Evolutionary conservation across 2,329 filamentous ascomycete genomes (phyloP), one percentile per base, ranked within the genome.

Genomic region (Pseudogymnoascus sp.): DNA sequence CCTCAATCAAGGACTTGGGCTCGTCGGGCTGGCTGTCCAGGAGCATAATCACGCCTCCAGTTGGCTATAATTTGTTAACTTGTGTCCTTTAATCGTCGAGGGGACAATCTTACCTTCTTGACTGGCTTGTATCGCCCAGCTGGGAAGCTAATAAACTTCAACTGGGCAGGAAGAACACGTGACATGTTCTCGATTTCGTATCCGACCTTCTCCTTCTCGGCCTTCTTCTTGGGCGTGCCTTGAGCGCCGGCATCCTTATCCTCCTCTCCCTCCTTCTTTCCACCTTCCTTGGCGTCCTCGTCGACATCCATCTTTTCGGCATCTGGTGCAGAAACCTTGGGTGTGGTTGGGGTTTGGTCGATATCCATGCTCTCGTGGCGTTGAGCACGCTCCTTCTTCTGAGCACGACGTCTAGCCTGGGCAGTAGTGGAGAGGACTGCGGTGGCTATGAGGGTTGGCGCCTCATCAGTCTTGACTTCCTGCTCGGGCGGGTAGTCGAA

Each of bases 401-500:
- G 89, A 1, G 93, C 93, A 69, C 94, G 86, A 69, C 95, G 89
- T 79, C 96, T 97, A 65, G 95, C 94, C 75, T 97, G 94, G 1
- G 93, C 93, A 1, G 94, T 99, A 3, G 95, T 99, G 2, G 93
- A 97, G 15, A 99, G 80, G 44, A 99, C 91, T 24, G 95, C 94
- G 8, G 94, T 97, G 68, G 95, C 94, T 67, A 99, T 90, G 75
- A 96, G 85, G 64, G 96, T 90, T 0, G 92, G 92, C 0, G 91
- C 91, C 73, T 97, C 93, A 71, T 97, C 93, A 0, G 90, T 77
- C 82, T 97, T 97, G 71, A 95, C 87, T 73, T 97, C 92, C 69
- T 95, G 90, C 75, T 97, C 93, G 1, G 94, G 95, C 35, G 94
- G 94, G 71, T 99, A 99, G 76, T 99, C 94, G 71, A 99, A 99